phyloP scores from a whole-genome alignment of 148 eudicot genomes.

The Bassia scoparia region DNA sequence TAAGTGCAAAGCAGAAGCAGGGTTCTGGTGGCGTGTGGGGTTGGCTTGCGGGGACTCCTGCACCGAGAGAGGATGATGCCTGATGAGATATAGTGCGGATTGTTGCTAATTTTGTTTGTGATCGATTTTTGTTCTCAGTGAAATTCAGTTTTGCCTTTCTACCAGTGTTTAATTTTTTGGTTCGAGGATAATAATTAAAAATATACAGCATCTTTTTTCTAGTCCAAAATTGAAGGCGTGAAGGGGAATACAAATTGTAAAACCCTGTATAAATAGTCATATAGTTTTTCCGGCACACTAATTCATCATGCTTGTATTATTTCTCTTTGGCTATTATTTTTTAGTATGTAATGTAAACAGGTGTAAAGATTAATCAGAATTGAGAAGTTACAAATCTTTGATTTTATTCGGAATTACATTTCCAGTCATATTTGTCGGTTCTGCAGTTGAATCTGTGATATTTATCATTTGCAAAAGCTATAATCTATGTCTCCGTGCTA shows the following conservation, averaged over 20 bases:
- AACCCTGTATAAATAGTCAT: slow-evolving; percentile 22
- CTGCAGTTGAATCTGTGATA: background rate
- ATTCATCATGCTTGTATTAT: slow-evolving; percentile 10
- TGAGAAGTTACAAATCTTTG: background rate
- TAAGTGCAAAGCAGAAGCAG: slow-evolving; percentile 68
- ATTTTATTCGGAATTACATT: background rate
- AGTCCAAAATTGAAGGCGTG: slow-evolving; percentile 12
- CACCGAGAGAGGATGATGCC: slow-evolving; percentile 45
- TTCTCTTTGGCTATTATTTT: slow-evolving; percentile 3
- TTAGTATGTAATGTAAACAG: slow-evolving; percentile 21
- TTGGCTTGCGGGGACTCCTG: slow-evolving; percentile 84
- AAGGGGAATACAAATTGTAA: slow-evolving; percentile 11
- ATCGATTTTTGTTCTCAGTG: slow-evolving; percentile 20
- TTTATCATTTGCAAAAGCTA: too few relatives aligned
- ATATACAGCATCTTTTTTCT: slow-evolving; percentile 8
- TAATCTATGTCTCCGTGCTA: too few relatives aligned
- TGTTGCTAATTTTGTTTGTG: slow-evolving; percentile 15
- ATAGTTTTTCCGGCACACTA: slow-evolving; percentile 5
- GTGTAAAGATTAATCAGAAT: slow-evolving; percentile 23
- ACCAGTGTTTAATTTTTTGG: background rate
- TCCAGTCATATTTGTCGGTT: background rate
- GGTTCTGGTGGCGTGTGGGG: slow-evolving; percentile 92
- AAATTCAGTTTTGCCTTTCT: slow-evolving; percentile 21
- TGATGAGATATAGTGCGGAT: slow-evolving; percentile 19
- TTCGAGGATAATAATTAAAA: slow-evolving; percentile 12